These are phyloP conservation scores for Pseudogymnoascus sp. DNA, from an alignment of 2,329 filamentous ascomycete species.

Conservation along the genomic window DNA sequence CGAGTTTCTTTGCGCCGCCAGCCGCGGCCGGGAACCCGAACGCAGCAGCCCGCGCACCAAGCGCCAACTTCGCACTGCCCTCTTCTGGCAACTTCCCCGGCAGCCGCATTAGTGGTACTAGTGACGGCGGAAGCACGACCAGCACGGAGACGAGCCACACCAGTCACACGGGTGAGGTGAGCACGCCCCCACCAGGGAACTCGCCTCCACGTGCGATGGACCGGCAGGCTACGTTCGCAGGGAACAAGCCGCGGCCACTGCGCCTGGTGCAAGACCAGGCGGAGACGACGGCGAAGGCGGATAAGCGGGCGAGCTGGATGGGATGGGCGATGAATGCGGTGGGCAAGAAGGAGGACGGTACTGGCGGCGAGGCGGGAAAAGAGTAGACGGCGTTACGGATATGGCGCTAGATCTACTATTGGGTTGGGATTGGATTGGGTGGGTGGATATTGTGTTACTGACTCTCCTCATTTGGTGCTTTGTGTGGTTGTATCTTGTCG, in stretches of 20 bases:
- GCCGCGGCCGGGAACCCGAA: slow-evolving; percentile 44
- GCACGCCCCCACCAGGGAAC: slow-evolving; percentile 39
- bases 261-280: slow-evolving; percentile 76
- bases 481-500: slow-evolving; percentile 6
- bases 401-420: slow-evolving; percentile 4
- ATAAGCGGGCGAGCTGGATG: slow-evolving; percentile 59
- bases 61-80: slow-evolving; percentile 37
- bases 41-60: slow-evolving; percentile 44
- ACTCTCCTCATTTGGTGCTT: slow-evolving; percentile 5
- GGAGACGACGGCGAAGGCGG: slow-evolving; percentile 38
- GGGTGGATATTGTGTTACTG: slow-evolving; percentile 7
- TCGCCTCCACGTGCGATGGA: slow-evolving; percentile 46
- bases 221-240: slow-evolving; percentile 51
- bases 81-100: slow-evolving; percentile 60
- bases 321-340: slow-evolving; percentile 41
- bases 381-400: slow-evolving; percentile 8
- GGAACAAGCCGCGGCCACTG: slow-evolving; percentile 74
- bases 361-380: slow-evolving; percentile 2
- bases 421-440: background rate
- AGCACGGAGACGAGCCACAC: slow-evolving; percentile 56
- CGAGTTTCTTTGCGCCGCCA: slow-evolving; percentile 54
- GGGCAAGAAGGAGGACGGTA: slow-evolving; percentile 22
- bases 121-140: background rate
- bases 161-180: slow-evolving; percentile 58
- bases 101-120: slow-evolving; percentile 41